Percentiles rank a stretch among this genome's conserved stretches.
phyloP scores from a whole-genome alignment of 129 eudicot genomes.

The Silybum marianum region DNA sequence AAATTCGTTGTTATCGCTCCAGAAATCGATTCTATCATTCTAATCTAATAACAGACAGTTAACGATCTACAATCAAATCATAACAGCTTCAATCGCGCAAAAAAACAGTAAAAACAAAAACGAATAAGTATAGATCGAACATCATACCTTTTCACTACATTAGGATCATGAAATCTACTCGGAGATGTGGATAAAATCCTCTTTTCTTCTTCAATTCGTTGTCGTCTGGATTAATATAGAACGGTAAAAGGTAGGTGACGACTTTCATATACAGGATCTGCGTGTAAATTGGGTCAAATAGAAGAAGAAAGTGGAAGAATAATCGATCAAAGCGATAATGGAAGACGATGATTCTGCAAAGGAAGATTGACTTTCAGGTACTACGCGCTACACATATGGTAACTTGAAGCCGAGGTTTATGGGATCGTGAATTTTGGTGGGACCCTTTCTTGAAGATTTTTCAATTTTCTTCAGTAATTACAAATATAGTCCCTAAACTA shows the following conservation, averaged over 20 bases:
- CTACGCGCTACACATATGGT: background rate
- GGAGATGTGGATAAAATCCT: background rate
- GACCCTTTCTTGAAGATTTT: constrained; percentile 9
- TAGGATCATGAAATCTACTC: background rate
- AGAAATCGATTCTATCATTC: background rate
- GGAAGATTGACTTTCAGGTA: constrained; percentile 17
- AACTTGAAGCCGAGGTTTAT: background rate
- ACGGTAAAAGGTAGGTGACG: background rate
- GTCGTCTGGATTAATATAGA: background rate
- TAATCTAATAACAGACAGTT: background rate
- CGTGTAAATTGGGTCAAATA: constrained; percentile 10
- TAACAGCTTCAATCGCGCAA: background rate
- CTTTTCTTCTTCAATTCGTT: background rate
- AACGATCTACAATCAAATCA: background rate
- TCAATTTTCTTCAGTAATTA: background rate
- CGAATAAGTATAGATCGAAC: background rate
- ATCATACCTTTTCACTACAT: constrained; percentile 11
- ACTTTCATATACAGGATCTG: background rate
- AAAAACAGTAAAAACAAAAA: background rate
- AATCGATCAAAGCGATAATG: constrained; percentile 1
- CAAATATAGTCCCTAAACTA: background rate
- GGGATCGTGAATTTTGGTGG: constrained; percentile 22
- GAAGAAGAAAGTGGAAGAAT: constrained; percentile 16
- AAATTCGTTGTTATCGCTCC: background rate
- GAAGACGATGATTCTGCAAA: constrained; percentile 20